These are phyloP conservation scores for Bretschneidera sinensis DNA, from an alignment of 345 rosid species.

Conservation along the genomic window DNA sequence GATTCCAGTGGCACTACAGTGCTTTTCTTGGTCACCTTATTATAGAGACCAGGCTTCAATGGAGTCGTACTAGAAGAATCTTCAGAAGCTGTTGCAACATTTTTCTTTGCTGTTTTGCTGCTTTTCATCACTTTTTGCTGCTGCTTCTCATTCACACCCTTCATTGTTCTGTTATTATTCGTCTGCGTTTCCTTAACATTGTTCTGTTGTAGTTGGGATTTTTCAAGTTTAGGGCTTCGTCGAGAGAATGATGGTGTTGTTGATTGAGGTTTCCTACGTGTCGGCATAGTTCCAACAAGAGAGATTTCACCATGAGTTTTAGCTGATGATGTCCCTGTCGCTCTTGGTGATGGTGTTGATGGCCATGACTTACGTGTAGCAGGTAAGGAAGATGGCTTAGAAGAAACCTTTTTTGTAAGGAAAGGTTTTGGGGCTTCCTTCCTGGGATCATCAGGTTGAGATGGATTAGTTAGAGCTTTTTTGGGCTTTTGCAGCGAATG, in stretches of 20 bases:
- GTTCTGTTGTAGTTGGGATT: slow-evolving; percentile 24
- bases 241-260: slow-evolving; percentile 28
- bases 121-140: slow-evolving; percentile 26
- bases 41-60: slow-evolving; percentile 45
- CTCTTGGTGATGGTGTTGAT: slow-evolving; percentile 41
- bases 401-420: slow-evolving; percentile 27
- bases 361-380: slow-evolving; percentile 59
- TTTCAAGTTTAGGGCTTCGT: slow-evolving; percentile 39
- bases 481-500: slow-evolving; percentile 27
- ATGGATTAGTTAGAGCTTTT: slow-evolving; percentile 23
- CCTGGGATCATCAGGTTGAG: slow-evolving; percentile 32
- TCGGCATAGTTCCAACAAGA: slow-evolving; percentile 34
- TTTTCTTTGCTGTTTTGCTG: slow-evolving; percentile 31
- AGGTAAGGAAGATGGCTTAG: slow-evolving; percentile 39
- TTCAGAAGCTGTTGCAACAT: slow-evolving; percentile 24
- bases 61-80: slow-evolving; percentile 29
- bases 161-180: slow-evolving; percentile 21
- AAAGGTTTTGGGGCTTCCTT: slow-evolving; percentile 39
- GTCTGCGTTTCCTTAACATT: slow-evolving; percentile 24
- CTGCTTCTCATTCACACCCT: slow-evolving; percentile 29
- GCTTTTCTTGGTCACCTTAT: slow-evolving; percentile 53
- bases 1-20: slow-evolving; percentile 56
- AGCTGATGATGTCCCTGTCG: slow-evolving; percentile 34
- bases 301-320: slow-evolving; percentile 32
- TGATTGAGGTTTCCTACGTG: slow-evolving; percentile 39